Conservation (phyloP, 2,329 filamentous ascomycete genomes). For the Nemania diffusa region DNA sequence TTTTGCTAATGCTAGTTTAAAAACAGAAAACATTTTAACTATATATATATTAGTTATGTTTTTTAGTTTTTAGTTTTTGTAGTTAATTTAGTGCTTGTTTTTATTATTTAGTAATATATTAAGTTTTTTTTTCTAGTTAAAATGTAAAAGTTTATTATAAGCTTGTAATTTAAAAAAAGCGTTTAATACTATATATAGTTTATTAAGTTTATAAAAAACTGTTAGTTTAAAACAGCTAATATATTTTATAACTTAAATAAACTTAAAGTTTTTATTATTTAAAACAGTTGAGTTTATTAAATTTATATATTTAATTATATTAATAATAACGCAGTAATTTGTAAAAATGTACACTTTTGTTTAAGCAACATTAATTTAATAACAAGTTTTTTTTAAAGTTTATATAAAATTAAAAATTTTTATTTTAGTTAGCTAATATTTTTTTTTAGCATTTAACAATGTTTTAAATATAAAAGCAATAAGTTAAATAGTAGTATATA, state of each 20-base stretch:
- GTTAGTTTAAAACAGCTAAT: too few species aligned
- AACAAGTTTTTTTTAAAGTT: slow-evolving; percentile 12
- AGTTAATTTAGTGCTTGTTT: slow-evolving; percentile 11
- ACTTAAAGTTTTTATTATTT: slow-evolving; percentile 19
- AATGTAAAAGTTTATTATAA: slow-evolving; percentile 3
- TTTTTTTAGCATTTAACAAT: neutral
- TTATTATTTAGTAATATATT: slow-evolving; percentile 2
- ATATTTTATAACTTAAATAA: slow-evolving; percentile 25
- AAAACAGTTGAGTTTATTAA: slow-evolving; percentile 16
- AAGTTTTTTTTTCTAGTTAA: neutral
- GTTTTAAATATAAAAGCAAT: slow-evolving; percentile 15
- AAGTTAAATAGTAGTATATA: too few species aligned
- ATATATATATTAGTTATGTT: neutral
- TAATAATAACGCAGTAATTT: slow-evolving; percentile 21
- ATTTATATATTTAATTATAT: slow-evolving; percentile 15
- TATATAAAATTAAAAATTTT: slow-evolving; percentile 18
- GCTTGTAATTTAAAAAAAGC: slow-evolving; percentile 9
- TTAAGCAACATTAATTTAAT: slow-evolving; percentile 14
- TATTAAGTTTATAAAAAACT: slow-evolving; percentile 19
- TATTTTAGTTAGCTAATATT: slow-evolving; percentile 21
- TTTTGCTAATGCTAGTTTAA: neutral
- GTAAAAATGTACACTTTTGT: slow-evolving; percentile 17
- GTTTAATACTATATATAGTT: slow-evolving; percentile 19
- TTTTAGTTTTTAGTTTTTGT: neutral
- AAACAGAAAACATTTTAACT: neutral